These are phyloP conservation scores for Cotoneaster glaucophyllus DNA, from an alignment of 306 rosid genomes.

Conservation along the genomic window DNA sequence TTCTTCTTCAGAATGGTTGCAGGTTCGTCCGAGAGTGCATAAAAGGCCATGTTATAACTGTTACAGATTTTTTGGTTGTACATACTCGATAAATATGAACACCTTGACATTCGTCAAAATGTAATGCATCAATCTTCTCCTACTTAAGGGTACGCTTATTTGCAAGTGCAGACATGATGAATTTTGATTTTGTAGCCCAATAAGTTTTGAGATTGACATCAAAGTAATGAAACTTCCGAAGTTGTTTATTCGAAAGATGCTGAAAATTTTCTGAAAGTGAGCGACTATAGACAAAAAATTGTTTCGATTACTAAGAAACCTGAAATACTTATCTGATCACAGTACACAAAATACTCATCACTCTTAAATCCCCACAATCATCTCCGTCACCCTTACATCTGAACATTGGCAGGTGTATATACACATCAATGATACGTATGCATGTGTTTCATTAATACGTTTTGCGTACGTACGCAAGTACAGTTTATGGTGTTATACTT, in stretches of 20 bases:
- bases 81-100: conserved; percentile 2
- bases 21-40: too few species aligned
- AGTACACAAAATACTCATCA: neutral
- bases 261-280: neutral
- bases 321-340: neutral
- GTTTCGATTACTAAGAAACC: neutral
- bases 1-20: too few species aligned
- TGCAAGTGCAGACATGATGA: conserved; percentile 3
- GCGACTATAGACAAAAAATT: neutral
- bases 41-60: too few species aligned
- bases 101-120: too few species aligned
- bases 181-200: neutral
- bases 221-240: neutral
- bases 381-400: neutral
- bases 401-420: neutral
- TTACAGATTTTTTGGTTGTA: neutral
- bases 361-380: neutral
- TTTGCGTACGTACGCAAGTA: neutral
- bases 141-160: neutral
- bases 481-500: conserved; percentile 11
- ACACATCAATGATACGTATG: neutral
- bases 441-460: neutral
- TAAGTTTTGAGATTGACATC: too few species aligned
- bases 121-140: neutral
- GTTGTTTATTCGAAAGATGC: neutral